Percentiles rank a stretch among this genome's conserved stretches.
These are phyloP conservation scores for Puccinia brachypodii DNA, from an alignment of 1,284 basidiomycete genomes.

Conservation along the genomic window DNA sequence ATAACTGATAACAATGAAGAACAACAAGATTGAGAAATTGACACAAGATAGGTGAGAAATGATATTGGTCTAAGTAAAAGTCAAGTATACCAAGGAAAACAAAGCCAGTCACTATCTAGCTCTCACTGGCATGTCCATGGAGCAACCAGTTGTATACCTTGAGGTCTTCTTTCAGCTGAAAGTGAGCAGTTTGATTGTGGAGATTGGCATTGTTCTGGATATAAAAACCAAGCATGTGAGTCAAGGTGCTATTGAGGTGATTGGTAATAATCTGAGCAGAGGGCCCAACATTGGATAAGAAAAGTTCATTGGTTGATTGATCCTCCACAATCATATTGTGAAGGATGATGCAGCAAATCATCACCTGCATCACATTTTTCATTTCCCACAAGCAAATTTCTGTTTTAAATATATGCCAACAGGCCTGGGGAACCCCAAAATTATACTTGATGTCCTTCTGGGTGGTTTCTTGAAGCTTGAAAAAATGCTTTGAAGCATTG, in stretches of 20 bases:
- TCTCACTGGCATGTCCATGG: not conserved
- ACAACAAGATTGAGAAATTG: not conserved
- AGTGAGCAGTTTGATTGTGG: not conserved
- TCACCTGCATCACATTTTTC: not conserved
- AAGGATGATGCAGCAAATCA: conserved; percentile 15
- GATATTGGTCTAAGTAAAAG: not conserved
- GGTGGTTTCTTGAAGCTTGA: not conserved
- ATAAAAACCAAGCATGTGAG: not conserved
- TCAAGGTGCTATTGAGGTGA: not conserved
- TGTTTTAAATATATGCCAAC: not conserved
- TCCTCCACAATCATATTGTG: conserved; percentile 18
- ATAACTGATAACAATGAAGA: too few relatives aligned
- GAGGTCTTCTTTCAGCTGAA: not conserved
- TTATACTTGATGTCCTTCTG: not conserved
- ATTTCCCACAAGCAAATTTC: not conserved
- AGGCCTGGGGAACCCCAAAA: not conserved
- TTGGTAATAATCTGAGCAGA: not conserved
- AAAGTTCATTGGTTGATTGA: not conserved
- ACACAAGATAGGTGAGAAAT: not conserved
- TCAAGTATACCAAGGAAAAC: not conserved
- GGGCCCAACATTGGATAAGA: not conserved
- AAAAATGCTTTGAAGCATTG: not conserved
- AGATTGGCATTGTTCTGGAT: not conserved
- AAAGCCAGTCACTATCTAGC: too few relatives aligned
- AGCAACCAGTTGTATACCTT: conserved; percentile 4